Evolutionary conservation across 192 early-diverging fungal species (phyloP), one percentile per base, ranked within the genome.

Genomic region (Pilaira anomala): DNA sequence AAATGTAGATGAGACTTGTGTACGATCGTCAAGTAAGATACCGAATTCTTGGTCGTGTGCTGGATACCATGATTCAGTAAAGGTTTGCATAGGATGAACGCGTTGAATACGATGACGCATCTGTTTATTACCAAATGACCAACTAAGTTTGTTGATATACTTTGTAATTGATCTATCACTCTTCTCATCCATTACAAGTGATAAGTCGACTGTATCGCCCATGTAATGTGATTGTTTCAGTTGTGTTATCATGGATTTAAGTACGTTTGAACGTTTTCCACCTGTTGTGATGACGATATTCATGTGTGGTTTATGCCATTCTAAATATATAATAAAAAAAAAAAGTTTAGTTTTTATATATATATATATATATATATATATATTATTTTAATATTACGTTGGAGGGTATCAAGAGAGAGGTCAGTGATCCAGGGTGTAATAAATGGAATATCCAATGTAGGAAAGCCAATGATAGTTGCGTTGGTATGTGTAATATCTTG

Each of bases 11-110:
- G 84, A 85, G 3, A 85, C 63, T 52, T 85, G 82, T 12, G 83
- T 62, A 51, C 83, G 76, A 55, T 85, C 82, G 50, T 85, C 80
- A 13, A 85, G 45, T 24, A 83, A 39, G 13, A 85, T 62, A 3
- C 73, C 80, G 54, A 82, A 85, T 14, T 85, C 82, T 48, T 85
- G 46, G 33, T 77, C 65, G 13, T 72, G 64, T 16, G 59, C 49
- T 7, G 84, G 82, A 50, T 83, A 83, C 80, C 80, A 85, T 3
- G 84, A 73, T 68, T 85, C 84, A 1, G 79, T 79, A 11, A 82
- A 70, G 0, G 79, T 73, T 29, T 76, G 66, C 76, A 83, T 77
- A 14, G 71, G 63, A 16, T 83, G 76, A 14, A 76, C 77, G 57
- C 75, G 62, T 36, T 64, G 55, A 25, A 83, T 77, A 7, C 84